Percentiles rank a stretch among this genome's conserved stretches.
These are phyloP conservation scores for Nothophaeocryptopus gaeumannii DNA, from an alignment of 2,329 filamentous ascomycete species.

Conservation along the genomic window DNA sequence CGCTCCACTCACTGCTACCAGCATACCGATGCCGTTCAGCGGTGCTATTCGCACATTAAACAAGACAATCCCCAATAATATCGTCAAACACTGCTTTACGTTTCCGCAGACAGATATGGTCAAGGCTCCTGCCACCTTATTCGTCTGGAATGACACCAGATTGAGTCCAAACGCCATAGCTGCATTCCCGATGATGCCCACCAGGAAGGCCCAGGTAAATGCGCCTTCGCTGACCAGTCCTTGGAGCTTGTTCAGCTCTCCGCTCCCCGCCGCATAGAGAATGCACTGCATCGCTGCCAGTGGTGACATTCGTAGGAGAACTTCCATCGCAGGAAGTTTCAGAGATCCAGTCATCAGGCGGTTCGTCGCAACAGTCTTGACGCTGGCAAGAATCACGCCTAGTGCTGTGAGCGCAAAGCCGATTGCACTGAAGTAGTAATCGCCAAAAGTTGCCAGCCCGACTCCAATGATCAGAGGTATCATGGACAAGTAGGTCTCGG, in stretches of 20 bases:
- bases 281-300: conserved; percentile 24
- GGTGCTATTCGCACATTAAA: conserved; percentile 35
- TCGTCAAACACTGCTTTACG: conserved; percentile 39
- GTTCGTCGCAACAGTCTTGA: conserved; percentile 64
- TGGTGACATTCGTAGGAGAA: conserved; percentile 46
- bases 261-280: conserved; percentile 20
- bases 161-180: conserved; percentile 37
- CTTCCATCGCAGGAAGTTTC: conserved; percentile 57
- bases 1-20: conserved; percentile 55
- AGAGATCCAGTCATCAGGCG: conserved; percentile 62
- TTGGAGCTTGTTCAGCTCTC: conserved; percentile 39
- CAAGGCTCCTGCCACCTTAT: conserved; percentile 39
- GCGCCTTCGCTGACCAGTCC: conserved; percentile 22
- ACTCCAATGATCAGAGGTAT: conserved; percentile 61
- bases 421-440: conserved; percentile 59
- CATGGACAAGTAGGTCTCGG: conserved; percentile 58
- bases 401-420: conserved; percentile 43
- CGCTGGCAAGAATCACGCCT: conserved; percentile 38
- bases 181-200: conserved; percentile 34
- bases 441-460: conserved; percentile 59
- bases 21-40: conserved; percentile 55
- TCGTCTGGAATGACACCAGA: conserved; percentile 39
- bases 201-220: conserved; percentile 23
- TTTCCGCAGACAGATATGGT: conserved; percentile 39
- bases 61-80: conserved; percentile 37